A percentile compares a stretch with the other conserved stretches of the same genome.
Evolutionary conservation across 768 basidiomycete species (phyloP).

Genomic region (Sistotremastrum niveocremeum): DNA sequence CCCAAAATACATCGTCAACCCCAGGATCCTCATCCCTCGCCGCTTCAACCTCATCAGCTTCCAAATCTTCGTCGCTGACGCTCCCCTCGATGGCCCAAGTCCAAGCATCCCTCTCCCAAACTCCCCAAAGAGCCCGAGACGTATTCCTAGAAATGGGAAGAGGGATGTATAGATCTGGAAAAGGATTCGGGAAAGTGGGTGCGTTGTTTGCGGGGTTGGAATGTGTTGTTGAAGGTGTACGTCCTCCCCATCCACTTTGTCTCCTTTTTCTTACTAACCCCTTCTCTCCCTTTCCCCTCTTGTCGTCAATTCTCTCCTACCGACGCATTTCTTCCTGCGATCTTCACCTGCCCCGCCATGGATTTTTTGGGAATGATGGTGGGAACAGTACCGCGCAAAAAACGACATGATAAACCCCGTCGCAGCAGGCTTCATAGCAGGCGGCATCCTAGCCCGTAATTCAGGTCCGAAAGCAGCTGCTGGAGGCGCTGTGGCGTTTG

Average conservation of each 20-base stretch:
- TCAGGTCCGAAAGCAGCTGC: slow-evolving; percentile 77
- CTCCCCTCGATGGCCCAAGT: neutral
- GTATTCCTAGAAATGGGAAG: slow-evolving; percentile 91
- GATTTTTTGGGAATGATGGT: neutral
- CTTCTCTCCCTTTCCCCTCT: neutral
- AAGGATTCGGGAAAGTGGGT: slow-evolving; percentile 89
- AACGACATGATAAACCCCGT: slow-evolving; percentile 92
- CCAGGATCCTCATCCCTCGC: too few species aligned
- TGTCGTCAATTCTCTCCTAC: neutral
- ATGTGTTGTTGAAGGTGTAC: slow-evolving; percentile 86
- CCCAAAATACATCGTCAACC: too few species aligned
- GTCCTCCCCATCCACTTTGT: neutral
- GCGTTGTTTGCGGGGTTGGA: slow-evolving; percentile 91
- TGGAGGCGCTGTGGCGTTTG: slow-evolving; percentile 85
- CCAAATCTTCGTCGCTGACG: neutral
- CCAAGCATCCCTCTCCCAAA: slow-evolving; percentile 36
- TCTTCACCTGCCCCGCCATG: neutral
- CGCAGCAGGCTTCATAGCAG: slow-evolving; percentile 76
- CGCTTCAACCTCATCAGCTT: neutral
- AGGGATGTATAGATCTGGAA: slow-evolving; percentile 82
- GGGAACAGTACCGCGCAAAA: slow-evolving; percentile 76
- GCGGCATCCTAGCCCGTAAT: slow-evolving; percentile 77
- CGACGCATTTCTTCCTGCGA: too few species aligned
- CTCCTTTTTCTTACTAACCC: neutral
- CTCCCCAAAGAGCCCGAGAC: slow-evolving; percentile 66